Base-by-base conservation (phyloP, 257 asterid species). In the Jacaranda copaia region DNA sequence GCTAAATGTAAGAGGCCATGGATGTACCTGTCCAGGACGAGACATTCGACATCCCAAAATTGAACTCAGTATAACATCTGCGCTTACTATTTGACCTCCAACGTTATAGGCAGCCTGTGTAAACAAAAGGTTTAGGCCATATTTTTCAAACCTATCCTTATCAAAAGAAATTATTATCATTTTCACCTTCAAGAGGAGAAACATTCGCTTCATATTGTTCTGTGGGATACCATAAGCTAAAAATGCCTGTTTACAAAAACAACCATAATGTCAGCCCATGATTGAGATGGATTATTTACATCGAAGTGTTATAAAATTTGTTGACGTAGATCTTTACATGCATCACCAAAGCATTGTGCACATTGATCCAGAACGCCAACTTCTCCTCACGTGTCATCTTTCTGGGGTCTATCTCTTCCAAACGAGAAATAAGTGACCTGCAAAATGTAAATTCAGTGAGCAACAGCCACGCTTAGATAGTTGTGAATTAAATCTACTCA, bases 291-390 rank as follows among this genome's bases (percentile, higher is more conserved):
- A 66, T 72, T 66, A 32, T 39, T 45, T 16, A 55, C 35, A 60
- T 48, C 51, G 69, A 18, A 32, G 43, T 38, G 59, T 39, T 25
- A 10, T 40, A 5, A 20, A 25, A 9, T 40, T 74, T 46, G 25
- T 18, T 7, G 61, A n/a, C 14, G 10, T 43, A 63, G 79, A 61
- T 74, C 15, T 77, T 84, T 93, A 96, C 99, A 84, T 96, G 99
- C 99, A 96, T 93, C 88, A 96, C 95, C 81, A 96, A 84, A 62
- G 99, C 90, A 79, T 96, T 96, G 82, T 96, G 99, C 45, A 96
- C 80, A 74, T 96, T 96, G 84, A 93, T 91, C 99, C 99, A 96
- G 83, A 96, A 96, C 0, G 98, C 98, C 78, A 96, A 67, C 85
- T 96, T 96, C 91, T 96, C 97, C 83, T 92, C 99, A 4, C 85